Conservation (phyloP, 768 basidiomycete species). For the Russula abietina region DNA sequence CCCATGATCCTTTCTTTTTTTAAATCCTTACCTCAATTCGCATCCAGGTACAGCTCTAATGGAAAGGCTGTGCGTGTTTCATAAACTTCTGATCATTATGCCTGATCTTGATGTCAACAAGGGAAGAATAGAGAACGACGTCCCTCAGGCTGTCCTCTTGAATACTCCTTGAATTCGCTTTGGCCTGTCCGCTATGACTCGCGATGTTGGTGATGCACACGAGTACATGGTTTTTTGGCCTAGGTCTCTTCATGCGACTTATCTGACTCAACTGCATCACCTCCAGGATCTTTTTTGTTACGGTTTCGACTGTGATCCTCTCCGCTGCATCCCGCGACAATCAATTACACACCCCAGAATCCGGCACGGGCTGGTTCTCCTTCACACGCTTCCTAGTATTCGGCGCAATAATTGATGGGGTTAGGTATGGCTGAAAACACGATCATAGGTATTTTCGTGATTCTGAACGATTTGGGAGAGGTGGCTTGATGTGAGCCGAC, state of each 20-base stretch:
- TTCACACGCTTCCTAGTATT: constrained; percentile 57
- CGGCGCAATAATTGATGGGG: constrained; percentile 48
- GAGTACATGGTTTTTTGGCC: constrained; percentile 53
- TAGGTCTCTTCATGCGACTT: background rate
- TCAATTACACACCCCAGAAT: constrained; percentile 34
- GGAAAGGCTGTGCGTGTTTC: constrained; percentile 64
- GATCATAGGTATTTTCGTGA: constrained; percentile 31
- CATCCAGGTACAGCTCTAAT: constrained; percentile 77
- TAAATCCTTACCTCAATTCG: background rate
- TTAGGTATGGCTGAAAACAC: constrained; percentile 59
- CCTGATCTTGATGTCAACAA: constrained; percentile 33
- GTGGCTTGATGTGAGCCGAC: constrained; percentile 34
- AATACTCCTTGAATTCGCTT: constrained; percentile 69
- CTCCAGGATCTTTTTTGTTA: constrained; percentile 74
- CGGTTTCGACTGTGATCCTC: constrained; percentile 67
- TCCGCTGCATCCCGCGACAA: constrained; percentile 46
- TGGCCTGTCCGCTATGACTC: constrained; percentile 91
- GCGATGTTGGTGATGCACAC: constrained; percentile 86
- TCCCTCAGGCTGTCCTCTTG: too few species aligned
- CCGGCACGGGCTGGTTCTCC: constrained; percentile 37
- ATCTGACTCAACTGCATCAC: background rate
- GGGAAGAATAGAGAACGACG: constrained; percentile 81
- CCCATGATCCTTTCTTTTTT: background rate
- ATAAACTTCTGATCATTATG: background rate
- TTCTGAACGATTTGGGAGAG: constrained; percentile 33